A percentile compares a stretch with the other conserved stretches of the same genome.
Conservation (phyloP, 2,329 filamentous ascomycete genomes). For the Xylariaceae sp. region DNA sequence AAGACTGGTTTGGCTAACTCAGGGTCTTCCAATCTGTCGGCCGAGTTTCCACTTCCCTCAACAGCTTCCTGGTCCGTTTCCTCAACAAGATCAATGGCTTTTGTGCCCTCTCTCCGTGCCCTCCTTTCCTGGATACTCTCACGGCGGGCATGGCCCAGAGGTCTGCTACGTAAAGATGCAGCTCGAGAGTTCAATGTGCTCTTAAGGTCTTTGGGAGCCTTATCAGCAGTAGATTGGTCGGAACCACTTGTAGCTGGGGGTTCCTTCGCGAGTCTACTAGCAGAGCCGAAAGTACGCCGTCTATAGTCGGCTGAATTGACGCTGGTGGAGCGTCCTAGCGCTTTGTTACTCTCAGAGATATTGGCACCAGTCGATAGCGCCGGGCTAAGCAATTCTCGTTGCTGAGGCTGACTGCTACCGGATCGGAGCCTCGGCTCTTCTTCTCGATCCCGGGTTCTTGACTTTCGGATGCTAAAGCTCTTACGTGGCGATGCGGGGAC, state of each 20-base stretch:
- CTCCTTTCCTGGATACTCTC: constrained; percentile 90
- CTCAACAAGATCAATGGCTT: constrained; percentile 76
- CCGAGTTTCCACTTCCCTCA: constrained; percentile 55
- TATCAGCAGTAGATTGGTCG: constrained; percentile 63
- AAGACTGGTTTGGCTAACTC: constrained; percentile 91
- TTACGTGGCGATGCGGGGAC: constrained; percentile 63
- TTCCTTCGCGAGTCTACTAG: constrained; percentile 50
- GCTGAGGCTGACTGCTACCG: constrained; percentile 63
- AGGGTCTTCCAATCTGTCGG: constrained; percentile 58
- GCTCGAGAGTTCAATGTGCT: constrained; percentile 49
- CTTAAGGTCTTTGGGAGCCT: constrained; percentile 47
- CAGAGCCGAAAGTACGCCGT: constrained; percentile 48
- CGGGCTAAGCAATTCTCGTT: constrained; percentile 72
- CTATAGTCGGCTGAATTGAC: constrained; percentile 84
- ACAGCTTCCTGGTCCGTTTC: constrained; percentile 80
- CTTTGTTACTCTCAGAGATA: constrained; percentile 57
- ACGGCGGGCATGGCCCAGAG: constrained; percentile 78
- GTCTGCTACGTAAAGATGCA: constrained; percentile 72
- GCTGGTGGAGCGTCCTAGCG: constrained; percentile 79
- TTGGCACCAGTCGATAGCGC: constrained; percentile 56
- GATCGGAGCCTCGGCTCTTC: constrained; percentile 46
- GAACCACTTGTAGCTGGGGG: constrained; percentile 73
- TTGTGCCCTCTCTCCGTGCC: constrained; percentile 64
- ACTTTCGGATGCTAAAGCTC: constrained; percentile 76
- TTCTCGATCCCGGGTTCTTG: constrained; percentile 47